Evolutionary conservation across 1,139 yeast genomes (phyloP).

Genomic region (Yamadazyma dushanensis): DNA sequence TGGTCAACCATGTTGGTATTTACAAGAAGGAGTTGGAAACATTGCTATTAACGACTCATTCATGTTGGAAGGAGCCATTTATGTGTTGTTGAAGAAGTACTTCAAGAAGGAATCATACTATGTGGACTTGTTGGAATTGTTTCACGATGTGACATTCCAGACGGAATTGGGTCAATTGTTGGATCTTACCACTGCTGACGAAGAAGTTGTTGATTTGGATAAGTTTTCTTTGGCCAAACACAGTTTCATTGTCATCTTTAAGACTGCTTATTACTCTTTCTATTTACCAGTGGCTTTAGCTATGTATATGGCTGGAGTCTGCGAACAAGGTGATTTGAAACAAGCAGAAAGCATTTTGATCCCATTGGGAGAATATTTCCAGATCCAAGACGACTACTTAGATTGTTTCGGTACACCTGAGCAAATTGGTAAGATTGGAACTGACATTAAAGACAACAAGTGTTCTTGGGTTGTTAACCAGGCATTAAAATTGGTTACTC

Average conservation of each 20-base stretch:
- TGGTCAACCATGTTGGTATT: slow-evolving; percentile 99
- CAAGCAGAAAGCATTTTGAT: slow-evolving; percentile 88
- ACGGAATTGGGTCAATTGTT: slow-evolving; percentile 96
- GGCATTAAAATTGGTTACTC: slow-evolving; percentile 75
- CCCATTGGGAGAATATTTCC: slow-evolving; percentile 98
- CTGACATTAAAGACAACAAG: slow-evolving; percentile 97
- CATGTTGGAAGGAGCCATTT: slow-evolving; percentile 95
- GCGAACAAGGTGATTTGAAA: slow-evolving; percentile 68
- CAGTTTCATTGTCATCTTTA: slow-evolving; percentile 91
- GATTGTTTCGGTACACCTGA: slow-evolving; percentile 98
- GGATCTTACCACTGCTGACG: slow-evolving; percentile 96
- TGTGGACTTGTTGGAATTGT: slow-evolving; percentile 85
- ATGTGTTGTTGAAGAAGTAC: slow-evolving; percentile 83
- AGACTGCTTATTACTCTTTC: slow-evolving; percentile 97
- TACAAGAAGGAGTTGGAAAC: slow-evolving; percentile 73
- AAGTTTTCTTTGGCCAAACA: slow-evolving; percentile 89
- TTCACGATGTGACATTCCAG: slow-evolving; percentile 94
- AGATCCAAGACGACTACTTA: slow-evolving; percentile 95
- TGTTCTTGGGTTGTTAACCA: slow-evolving; percentile 98
- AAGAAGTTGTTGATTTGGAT: slow-evolving; percentile 83
- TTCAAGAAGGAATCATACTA: slow-evolving; percentile 82
- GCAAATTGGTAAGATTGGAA: slow-evolving; percentile 97
- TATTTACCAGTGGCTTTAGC: slow-evolving; percentile 97
- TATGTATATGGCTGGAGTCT: slow-evolving; percentile 86
- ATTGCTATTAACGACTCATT: slow-evolving; percentile 97